phyloP scores from a whole-genome alignment of 2,329 filamentous ascomycete genomes.

The Fusarium clavum region DNA sequence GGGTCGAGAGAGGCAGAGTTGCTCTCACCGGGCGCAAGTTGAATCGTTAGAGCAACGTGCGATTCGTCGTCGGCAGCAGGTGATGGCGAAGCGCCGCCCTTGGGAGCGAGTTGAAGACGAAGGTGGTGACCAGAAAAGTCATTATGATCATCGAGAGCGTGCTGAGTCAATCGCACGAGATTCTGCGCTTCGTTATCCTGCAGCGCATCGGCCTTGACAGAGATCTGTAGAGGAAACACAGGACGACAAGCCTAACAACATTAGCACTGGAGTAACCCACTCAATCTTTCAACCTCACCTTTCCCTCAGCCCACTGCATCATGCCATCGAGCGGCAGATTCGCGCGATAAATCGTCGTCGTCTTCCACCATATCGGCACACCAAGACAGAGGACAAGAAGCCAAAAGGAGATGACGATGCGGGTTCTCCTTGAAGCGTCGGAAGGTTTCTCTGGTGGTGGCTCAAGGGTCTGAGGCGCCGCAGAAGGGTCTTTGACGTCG shows the following conservation, averaged over 20 bases:
- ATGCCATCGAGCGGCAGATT: constrained; percentile 85
- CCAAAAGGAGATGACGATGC: constrained; percentile 92
- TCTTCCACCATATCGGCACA: constrained; percentile 95
- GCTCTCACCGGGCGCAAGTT: constrained; percentile 72
- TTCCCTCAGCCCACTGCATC: constrained; percentile 91
- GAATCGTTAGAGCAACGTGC: constrained; percentile 74
- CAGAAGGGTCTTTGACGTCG: constrained; percentile 34
- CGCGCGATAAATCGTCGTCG: constrained; percentile 91
- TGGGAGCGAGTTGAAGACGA: constrained; percentile 58
- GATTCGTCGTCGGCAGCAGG: constrained; percentile 55
- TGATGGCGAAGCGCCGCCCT: constrained; percentile 32
- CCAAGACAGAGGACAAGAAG: constrained; percentile 83
- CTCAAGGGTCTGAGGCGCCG: constrained; percentile 21
- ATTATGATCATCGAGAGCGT: constrained; percentile 86
- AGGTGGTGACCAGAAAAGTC: constrained; percentile 88
- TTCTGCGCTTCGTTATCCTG: constrained; percentile 75
- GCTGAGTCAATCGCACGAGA: constrained; percentile 83
- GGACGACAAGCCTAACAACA: constrained; percentile 80
- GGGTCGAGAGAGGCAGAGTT: constrained; percentile 73
- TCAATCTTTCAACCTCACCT: constrained; percentile 63
- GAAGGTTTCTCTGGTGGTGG: constrained; percentile 82
- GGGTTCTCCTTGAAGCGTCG: constrained; percentile 75
- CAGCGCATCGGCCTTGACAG: constrained; percentile 76
- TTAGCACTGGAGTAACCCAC: not conserved
- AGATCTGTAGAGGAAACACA: constrained; percentile 87